Conservation (phyloP, 2,329 filamentous ascomycete species). For the Stachybotrys elegans region DNA sequence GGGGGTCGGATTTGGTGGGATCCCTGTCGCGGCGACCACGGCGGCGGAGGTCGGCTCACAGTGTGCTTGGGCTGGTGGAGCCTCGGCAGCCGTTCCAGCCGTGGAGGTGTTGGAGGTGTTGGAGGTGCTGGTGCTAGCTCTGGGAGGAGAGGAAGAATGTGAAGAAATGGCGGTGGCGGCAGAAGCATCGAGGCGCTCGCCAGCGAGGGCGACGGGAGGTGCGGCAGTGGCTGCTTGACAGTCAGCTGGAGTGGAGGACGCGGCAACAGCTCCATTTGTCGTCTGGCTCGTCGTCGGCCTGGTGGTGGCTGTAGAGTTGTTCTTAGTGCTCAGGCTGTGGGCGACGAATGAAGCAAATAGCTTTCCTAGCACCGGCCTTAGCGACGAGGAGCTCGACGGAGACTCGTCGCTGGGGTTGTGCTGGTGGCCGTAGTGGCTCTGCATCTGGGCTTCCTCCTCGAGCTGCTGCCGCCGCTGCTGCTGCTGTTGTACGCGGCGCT, state of each 20-base stretch:
- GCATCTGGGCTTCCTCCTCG: background rate
- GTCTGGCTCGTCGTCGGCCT: too few species aligned
- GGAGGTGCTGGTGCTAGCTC: too few species aligned
- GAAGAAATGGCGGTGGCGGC: too few species aligned
- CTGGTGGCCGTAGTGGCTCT: background rate
- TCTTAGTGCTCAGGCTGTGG: background rate
- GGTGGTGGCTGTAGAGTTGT: background rate
- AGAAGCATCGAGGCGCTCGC: too few species aligned
- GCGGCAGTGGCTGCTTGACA: too few species aligned
- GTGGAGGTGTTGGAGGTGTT: background rate
- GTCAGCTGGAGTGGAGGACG: too few species aligned
- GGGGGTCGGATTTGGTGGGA: background rate
- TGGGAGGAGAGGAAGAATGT: too few species aligned
- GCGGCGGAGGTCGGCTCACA: background rate
- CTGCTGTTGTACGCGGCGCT: background rate
- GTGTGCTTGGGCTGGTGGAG: background rate
- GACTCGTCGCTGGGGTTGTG: too few species aligned
- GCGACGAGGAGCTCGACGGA: background rate
- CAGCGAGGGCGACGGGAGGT: too few species aligned
- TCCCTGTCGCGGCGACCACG: slow-evolving; percentile 9
- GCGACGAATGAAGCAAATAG: slow-evolving; percentile 7
- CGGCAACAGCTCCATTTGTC: too few species aligned
- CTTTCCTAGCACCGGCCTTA: slow-evolving; percentile 10
- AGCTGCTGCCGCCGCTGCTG: slow-evolving; percentile 3
- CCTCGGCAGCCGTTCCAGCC: background rate